Evolutionary conservation across 805 yeast genomes (phyloP).

Genomic region (Yamadazyma akitaensis): DNA sequence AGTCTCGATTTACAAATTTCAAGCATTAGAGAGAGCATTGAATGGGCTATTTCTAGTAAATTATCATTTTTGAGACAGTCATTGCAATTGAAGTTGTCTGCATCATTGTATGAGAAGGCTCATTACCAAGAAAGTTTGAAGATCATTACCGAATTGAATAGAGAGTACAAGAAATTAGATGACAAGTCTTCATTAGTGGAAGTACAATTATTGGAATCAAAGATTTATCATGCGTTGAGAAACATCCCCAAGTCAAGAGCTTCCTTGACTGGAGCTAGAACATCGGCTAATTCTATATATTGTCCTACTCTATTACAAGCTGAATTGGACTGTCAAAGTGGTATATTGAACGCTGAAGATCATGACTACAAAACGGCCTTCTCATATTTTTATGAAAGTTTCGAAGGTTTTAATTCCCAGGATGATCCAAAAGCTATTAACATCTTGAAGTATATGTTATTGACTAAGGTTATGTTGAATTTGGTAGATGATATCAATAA

Average conservation of each 20-base stretch:
- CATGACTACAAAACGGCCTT: conserved; percentile 94
- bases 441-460: conserved; percentile 86
- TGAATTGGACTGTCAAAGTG: conserved; percentile 91
- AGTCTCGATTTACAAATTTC: conserved; percentile 67
- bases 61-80: conserved; percentile 87
- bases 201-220: conserved; percentile 87
- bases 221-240: conserved; percentile 86
- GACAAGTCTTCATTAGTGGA: conserved; percentile 95
- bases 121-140: conserved; percentile 66
- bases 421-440: conserved; percentile 59
- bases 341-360: conserved; percentile 93
- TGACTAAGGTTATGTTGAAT: conserved; percentile 91
- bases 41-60: conserved; percentile 81
- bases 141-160: conserved; percentile 66
- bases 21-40: conserved; percentile 74
- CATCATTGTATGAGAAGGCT: conserved; percentile 64
- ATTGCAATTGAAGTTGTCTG: conserved; percentile 77
- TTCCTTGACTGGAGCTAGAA: conserved; percentile 89
- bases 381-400: conserved; percentile 92
- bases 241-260: conserved; percentile 91
- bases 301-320: conserved; percentile 94
- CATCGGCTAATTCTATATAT: conserved; percentile 95
- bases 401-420: conserved; percentile 81
- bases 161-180: conserved; percentile 89
- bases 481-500: conserved; percentile 80